Percentiles rank a stretch among this genome's conserved stretches.
phyloP scores from a whole-genome alignment of 108 stramenopile genomes.

The Nannochloropsis granulata region DNA sequence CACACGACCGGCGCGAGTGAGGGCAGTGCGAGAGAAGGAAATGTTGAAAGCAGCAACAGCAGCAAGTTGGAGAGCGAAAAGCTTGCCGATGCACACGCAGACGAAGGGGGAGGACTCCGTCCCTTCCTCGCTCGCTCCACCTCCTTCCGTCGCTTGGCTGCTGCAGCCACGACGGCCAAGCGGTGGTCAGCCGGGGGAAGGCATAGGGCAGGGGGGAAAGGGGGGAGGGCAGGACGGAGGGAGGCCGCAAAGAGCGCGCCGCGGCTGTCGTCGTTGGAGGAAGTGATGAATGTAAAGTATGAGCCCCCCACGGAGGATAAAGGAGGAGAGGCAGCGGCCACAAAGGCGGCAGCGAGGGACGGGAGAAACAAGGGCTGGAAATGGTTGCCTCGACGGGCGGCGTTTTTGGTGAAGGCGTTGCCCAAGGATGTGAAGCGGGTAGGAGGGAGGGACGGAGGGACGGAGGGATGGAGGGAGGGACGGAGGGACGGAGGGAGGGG shows the following conservation, averaged over 20 bases:
- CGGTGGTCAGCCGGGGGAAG: not conserved
- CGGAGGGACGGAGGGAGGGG: not conserved
- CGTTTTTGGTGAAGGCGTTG: not conserved
- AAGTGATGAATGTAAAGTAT: not conserved
- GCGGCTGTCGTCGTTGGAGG: not conserved
- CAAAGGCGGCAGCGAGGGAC: not conserved
- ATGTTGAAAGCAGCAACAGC: no score
- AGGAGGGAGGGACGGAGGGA: not conserved
- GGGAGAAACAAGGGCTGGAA: not conserved
- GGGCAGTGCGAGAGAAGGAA: not conserved
- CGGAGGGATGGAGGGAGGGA: not conserved
- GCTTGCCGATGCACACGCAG: not conserved
- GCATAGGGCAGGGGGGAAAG: not conserved
- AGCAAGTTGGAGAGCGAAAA: not conserved
- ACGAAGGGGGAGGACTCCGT: not conserved
- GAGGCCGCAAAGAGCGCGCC: not conserved
- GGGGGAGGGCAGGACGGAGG: not conserved
- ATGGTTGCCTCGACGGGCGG: not conserved
- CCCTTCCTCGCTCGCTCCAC: not conserved
- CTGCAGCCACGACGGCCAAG: not conserved
- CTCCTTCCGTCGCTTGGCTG: not conserved
- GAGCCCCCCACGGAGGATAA: not conserved
- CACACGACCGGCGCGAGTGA: not conserved
- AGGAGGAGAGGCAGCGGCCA: not conserved
- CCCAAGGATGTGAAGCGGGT: not conserved